Evolutionary conservation across 192 early-diverging fungal genomes (phyloP).

Genomic region (Gamsiella multidivaricata): DNA sequence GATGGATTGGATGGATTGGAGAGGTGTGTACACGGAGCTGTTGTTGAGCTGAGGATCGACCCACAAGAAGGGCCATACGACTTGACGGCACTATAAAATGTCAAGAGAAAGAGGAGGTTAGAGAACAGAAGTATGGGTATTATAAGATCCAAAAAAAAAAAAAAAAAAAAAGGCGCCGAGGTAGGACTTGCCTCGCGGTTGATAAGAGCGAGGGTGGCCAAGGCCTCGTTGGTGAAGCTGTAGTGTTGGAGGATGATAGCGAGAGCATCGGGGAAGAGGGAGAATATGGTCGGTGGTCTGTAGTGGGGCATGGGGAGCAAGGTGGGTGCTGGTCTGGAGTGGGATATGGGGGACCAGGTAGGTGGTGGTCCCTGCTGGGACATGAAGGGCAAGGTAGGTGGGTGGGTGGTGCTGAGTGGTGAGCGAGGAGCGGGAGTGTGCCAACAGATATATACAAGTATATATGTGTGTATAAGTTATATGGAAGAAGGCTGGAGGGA

Average conservation of each 20-base stretch:
- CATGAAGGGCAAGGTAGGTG: background rate
- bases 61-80: constrained; percentile 28
- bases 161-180: background rate
- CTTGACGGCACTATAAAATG: constrained; percentile 25
- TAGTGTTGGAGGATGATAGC: constrained; percentile 13
- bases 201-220: constrained; percentile 28
- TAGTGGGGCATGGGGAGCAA: constrained; percentile 11
- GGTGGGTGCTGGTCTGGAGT: constrained; percentile 5
- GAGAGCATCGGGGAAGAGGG: constrained; percentile 47
- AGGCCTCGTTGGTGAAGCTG: constrained; percentile 19
- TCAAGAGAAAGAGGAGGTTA: background rate
- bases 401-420: background rate
- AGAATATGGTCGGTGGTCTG: constrained; percentile 26
- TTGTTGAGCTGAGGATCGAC: constrained; percentile 20
- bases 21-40: constrained; percentile 36
- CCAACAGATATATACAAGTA: background rate
- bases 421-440: background rate
- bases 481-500: background rate
- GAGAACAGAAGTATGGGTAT: background rate
- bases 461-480: background rate
- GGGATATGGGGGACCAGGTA: constrained; percentile 36
- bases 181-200: constrained; percentile 37
- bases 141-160: background rate
- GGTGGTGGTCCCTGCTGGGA: constrained; percentile 6
- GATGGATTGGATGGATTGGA: constrained; percentile 44